Evolutionary conservation across 768 basidiomycete genomes (phyloP), one percentile per base, ranked within the genome.

Genomic region (Nidula microcarpa): DNA sequence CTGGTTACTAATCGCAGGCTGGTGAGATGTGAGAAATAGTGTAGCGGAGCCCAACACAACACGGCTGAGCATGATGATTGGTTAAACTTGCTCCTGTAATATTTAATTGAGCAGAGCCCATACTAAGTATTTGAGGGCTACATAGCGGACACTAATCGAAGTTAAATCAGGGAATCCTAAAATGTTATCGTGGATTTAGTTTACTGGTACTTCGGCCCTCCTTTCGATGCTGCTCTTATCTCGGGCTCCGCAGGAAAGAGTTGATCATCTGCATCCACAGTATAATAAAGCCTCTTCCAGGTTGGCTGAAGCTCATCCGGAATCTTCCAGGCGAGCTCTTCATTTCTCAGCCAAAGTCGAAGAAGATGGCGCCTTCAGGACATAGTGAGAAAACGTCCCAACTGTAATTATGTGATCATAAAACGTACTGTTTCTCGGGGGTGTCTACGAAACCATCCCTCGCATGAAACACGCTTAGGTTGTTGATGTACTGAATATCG

Each of bases 401-500:
- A 45, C n/a, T 10, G 33, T 13, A 41, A 30, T 23, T 58, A 47
- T 50, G 9, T 35, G 50, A 51, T 35, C 4, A 39, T 46, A 49
- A 36, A n/a, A 69, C 75, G 53, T 55, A 76, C 76, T 68, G 71
- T 49, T 76, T 68, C 54, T 72, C 65, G 16, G 63, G 60, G 44
- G 70, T 71, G 57, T 78, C 76, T 33, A 59, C 57, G 55, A 78
- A 78, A 9, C 64, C 74, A 55, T 78, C 76, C 52, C 76, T 55
- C 11, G 74, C 74, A 56, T 78, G 76, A 47, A 78, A 62, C 39
- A 78, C 54, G 0, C 74, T 69, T 55, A 78, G 55, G 53, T 69
- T 76, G 57, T 76, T 78, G 63, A 78, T 76, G 57, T 76, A 78
- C 55, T 78, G 76, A 34, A 78, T 76, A 55, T 78, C 76, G 39